A percentile compares a stretch with the other conserved stretches of the same genome.
These are phyloP conservation scores for Cladosporium sp. DNA, from an alignment of 2,329 filamentous ascomycete genomes.

Conservation along the genomic window DNA sequence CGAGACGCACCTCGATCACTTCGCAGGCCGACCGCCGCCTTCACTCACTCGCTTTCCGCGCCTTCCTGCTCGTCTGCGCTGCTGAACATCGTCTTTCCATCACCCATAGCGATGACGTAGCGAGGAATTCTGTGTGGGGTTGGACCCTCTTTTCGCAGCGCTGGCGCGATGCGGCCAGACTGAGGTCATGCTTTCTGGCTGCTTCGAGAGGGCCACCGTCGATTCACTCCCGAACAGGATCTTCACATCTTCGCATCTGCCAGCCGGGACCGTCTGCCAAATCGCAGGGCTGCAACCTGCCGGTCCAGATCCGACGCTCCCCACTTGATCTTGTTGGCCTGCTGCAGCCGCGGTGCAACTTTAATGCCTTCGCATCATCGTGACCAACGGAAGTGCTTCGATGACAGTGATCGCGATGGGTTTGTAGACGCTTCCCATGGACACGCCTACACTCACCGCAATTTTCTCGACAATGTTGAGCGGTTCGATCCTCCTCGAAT, in stretches of 20 bases:
- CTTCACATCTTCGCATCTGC: slow-evolving; percentile 3
- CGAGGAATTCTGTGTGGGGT: background rate
- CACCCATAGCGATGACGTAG: slow-evolving; percentile 1
- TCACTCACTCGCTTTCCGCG: background rate
- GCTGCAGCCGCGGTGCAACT: background rate
- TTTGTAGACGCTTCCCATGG: too few species aligned
- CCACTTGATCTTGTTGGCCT: background rate
- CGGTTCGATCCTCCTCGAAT: too few species aligned
- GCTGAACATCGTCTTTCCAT: background rate
- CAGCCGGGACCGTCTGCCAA: background rate
- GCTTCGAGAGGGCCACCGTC: slow-evolving; percentile 4
- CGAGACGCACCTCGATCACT: background rate
- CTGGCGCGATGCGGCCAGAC: background rate
- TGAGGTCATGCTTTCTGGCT: slow-evolving; percentile 7
- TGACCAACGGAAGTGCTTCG: background rate
- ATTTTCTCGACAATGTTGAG: too few species aligned
- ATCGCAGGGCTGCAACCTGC: slow-evolving; percentile 1
- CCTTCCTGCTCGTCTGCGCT: background rate
- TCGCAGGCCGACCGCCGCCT: background rate
- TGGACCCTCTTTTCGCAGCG: too few species aligned
- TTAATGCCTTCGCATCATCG: slow-evolving; percentile 1
- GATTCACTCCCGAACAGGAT: slow-evolving; percentile 3
- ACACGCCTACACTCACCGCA: too few species aligned
- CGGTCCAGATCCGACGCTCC: slow-evolving; percentile 1
- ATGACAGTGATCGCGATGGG: background rate